phyloP scores from a whole-genome alignment of 2,329 filamentous ascomycete species.

The Aspergillus alliaceus region DNA sequence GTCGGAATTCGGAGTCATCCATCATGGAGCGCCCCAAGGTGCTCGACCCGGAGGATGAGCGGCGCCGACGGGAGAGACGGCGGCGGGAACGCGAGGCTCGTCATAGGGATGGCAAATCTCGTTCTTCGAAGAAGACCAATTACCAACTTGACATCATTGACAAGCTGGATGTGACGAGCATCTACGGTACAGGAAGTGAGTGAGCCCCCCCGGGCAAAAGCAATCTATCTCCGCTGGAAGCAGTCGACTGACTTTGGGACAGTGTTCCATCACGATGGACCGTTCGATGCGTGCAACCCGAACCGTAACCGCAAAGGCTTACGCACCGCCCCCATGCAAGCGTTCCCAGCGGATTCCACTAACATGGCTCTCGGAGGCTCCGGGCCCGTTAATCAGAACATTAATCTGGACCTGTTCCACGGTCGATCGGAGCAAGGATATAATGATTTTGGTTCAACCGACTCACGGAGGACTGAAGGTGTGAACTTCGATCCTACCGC shows the following conservation, averaged over 20 bases:
- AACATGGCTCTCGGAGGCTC: constrained; percentile 91
- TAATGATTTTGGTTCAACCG: constrained; percentile 61
- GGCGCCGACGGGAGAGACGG: constrained; percentile 50
- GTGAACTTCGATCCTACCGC: constrained; percentile 65
- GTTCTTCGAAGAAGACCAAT: constrained; percentile 38
- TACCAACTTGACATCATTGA: constrained; percentile 81
- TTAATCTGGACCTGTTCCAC: constrained; percentile 86
- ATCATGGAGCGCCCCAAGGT: constrained; percentile 54
- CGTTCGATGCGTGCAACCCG: constrained; percentile 94
- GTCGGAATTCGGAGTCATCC: constrained; percentile 66
- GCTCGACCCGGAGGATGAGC: constrained; percentile 50
- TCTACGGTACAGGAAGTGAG: constrained; percentile 88
- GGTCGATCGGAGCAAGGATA: constrained; percentile 85
- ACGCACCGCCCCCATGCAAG: constrained; percentile 87
- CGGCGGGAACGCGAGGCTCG: constrained; percentile 52
- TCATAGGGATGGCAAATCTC: constrained; percentile 39
- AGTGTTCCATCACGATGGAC: constrained; percentile 98
- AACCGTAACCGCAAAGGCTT: constrained; percentile 85
- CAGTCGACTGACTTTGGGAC: constrained; percentile 9
- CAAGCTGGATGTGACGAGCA: constrained; percentile 92
- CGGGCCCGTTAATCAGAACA: constrained; percentile 76
- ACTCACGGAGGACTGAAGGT: constrained; percentile 33
- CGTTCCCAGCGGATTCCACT: constrained; percentile 86
- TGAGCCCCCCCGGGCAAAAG: constrained; percentile 24
- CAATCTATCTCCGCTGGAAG: neutral